A percentile compares a stretch with the other conserved stretches of the same genome.
phyloP scores from a whole-genome alignment of 257 asterid genomes.

The Forsythia suspensa region DNA sequence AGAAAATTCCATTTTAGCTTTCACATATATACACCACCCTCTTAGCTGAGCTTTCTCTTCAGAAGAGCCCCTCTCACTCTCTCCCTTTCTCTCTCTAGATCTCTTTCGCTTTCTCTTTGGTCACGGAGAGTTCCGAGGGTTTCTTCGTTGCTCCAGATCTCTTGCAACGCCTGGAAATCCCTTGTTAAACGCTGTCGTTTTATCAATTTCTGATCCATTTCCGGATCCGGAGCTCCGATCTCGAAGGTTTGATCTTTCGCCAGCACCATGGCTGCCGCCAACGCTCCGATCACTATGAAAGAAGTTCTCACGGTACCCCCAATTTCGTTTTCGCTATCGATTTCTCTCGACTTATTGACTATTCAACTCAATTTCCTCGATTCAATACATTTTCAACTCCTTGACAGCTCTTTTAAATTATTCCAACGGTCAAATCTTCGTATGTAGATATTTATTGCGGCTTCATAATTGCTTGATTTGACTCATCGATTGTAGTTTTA shows the following conservation, averaged over 20 bases:
- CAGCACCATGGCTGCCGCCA: conserved; percentile 95
- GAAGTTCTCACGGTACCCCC: conserved; percentile 83
- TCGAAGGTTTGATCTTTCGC: conserved; percentile 43
- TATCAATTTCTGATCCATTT: conserved; percentile 29
- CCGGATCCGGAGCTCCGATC: conserved; percentile 64
- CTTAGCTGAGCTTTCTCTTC: background rate
- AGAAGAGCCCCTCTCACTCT: background rate
- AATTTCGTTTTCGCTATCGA: conserved; percentile 6
- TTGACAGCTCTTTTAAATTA: background rate
- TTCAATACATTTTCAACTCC: background rate
- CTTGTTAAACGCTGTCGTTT: conserved; percentile 26
- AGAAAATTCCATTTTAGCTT: background rate
- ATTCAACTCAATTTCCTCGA: conserved; percentile 9
- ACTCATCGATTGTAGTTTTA: conserved; percentile 13
- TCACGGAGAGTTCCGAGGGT: conserved; percentile 42
- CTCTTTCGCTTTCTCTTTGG: background rate
- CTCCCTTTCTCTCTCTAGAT: conserved; percentile 14
- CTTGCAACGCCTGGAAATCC: conserved; percentile 22
- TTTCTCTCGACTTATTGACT: conserved; percentile 18
- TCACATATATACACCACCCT: background rate
- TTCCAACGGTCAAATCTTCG: background rate
- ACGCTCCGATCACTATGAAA: conserved; percentile 99
- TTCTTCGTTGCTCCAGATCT: conserved; percentile 58
- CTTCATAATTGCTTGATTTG: conserved; percentile 18
- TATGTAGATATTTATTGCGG: background rate